Conservation (phyloP, 2,329 filamentous ascomycete genomes). For the Diaporthe sp. region DNA sequence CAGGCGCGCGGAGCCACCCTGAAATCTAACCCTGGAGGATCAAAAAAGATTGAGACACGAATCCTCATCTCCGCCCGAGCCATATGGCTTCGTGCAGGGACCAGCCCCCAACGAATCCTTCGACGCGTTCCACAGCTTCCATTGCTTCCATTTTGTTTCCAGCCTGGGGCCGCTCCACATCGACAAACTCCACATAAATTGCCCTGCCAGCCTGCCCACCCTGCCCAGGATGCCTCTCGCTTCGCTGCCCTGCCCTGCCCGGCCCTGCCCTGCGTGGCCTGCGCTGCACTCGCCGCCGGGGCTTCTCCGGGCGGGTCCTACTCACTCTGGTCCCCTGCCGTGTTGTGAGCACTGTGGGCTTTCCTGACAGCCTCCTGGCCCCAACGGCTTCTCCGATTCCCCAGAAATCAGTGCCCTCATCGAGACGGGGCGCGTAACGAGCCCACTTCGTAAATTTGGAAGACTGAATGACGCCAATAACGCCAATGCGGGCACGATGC, state of each 20-base stretch:
- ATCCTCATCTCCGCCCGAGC: constrained; percentile 41
- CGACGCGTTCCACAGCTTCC: constrained; percentile 41
- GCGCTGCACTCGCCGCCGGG: constrained; percentile 33
- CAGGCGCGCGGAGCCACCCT: constrained; percentile 34
- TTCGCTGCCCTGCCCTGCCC: constrained; percentile 21
- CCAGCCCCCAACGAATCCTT: constrained; percentile 40
- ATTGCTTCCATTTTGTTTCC: constrained; percentile 42
- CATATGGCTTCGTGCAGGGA: constrained; percentile 39
- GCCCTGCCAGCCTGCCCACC: constrained; percentile 12
- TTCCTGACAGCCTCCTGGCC: constrained; percentile 35
- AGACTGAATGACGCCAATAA: constrained; percentile 14
- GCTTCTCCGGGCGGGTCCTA: constrained; percentile 36
- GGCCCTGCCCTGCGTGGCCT: constrained; percentile 28
- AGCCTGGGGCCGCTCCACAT: constrained; percentile 35
- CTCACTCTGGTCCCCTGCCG: constrained; percentile 28
- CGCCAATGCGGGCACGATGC: constrained; percentile 33
- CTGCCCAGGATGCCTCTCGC: constrained; percentile 19
- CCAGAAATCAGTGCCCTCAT: constrained; percentile 40
- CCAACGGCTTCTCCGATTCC: constrained; percentile 42
- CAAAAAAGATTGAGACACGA: constrained; percentile 39
- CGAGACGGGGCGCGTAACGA: constrained; percentile 30
- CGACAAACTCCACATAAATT: constrained; percentile 15
- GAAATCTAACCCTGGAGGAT: constrained; percentile 38
- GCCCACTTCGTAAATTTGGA: constrained; percentile 40
- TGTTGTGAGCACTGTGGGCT: constrained; percentile 39